These are phyloP conservation scores for Gaertneriomyces semiglobifer DNA, from an alignment of 192 early-diverging fungal genomes.

Conservation along the genomic window DNA sequence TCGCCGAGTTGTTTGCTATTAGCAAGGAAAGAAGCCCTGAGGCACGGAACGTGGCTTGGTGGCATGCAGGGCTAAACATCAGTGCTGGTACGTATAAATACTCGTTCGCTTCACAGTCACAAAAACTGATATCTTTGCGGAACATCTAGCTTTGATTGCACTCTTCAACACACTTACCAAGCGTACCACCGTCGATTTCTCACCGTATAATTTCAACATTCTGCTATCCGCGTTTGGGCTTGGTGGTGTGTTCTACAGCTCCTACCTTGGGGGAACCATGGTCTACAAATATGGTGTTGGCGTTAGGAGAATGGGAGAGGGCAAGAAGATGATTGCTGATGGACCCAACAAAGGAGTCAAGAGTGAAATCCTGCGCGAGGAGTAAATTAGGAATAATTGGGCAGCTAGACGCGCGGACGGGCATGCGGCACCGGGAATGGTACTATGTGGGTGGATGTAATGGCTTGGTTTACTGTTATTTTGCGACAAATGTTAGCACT, in stretches of 20 bases:
- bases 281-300: conserved; percentile 24
- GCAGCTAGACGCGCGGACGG: too few relatives aligned
- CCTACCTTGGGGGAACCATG: conserved; percentile 14
- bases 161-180: conserved; percentile 27
- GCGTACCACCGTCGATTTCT: conserved; percentile 19
- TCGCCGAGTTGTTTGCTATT: conserved; percentile 19
- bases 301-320: conserved; percentile 19
- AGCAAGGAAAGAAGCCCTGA: conserved; percentile 2
- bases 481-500: too few relatives aligned
- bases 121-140: neutral
- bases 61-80: conserved; percentile 16
- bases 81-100: conserved; percentile 2
- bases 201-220: conserved; percentile 23
- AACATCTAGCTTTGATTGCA: conserved; percentile 9
- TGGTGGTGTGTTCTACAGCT: neutral
- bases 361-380: too few relatives aligned
- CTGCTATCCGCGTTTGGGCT: conserved; percentile 17
- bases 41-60: neutral
- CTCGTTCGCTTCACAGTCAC: neutral
- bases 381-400: too few relatives aligned
- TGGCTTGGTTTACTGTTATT: too few relatives aligned
- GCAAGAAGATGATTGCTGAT: neutral
- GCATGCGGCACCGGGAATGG: too few relatives aligned
- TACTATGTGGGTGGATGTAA: too few relatives aligned
- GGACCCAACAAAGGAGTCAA: neutral